A percentile compares a stretch with the other conserved stretches of the same genome.
phyloP scores from a whole-genome alignment of 192 early-diverging fungal genomes.

The Dissophora ornata region DNA sequence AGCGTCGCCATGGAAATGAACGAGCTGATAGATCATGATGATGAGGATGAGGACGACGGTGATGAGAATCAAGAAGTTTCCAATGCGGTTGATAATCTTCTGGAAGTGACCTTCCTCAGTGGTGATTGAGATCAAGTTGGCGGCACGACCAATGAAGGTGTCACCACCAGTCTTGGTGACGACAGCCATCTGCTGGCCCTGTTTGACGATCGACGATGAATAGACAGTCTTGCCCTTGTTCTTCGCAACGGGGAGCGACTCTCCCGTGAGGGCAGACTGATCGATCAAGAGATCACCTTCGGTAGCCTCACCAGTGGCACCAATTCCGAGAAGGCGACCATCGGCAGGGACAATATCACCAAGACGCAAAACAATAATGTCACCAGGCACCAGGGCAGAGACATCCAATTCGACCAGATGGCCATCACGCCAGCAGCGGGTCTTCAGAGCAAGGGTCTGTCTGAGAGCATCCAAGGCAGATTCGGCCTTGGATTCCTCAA shows the following conservation, averaged over 20 bases:
- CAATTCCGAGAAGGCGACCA: slow-evolving; percentile 79
- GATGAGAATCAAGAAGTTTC: slow-evolving; percentile 90
- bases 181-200: slow-evolving; percentile 90
- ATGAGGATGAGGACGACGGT: too few relatives aligned
- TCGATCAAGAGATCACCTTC: too few relatives aligned
- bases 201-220: slow-evolving; percentile 93
- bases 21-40: slow-evolving; percentile 76
- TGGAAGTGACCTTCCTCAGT: slow-evolving; percentile 96
- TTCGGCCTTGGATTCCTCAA: slow-evolving; percentile 93
- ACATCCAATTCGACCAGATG: slow-evolving; percentile 78
- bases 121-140: slow-evolving; percentile 90
- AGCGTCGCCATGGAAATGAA: slow-evolving; percentile 57
- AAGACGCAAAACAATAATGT: slow-evolving; percentile 89
- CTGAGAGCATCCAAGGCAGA: slow-evolving; percentile 93
- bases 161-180: slow-evolving; percentile 91
- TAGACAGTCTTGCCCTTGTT: slow-evolving; percentile 83
- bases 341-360: slow-evolving; percentile 97
- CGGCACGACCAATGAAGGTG: slow-evolving; percentile 94
- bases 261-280: too few relatives aligned
- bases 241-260: slow-evolving; percentile 90
- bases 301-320: too few relatives aligned
- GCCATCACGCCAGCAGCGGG: slow-evolving; percentile 82
- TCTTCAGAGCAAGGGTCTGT: slow-evolving; percentile 91
- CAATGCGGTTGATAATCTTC: slow-evolving; percentile 91
- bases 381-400: slow-evolving; percentile 85